Evolutionary conservation across 2,329 filamentous ascomycete species (phyloP).

Genomic region (Lasiodiplodia sp.): DNA sequence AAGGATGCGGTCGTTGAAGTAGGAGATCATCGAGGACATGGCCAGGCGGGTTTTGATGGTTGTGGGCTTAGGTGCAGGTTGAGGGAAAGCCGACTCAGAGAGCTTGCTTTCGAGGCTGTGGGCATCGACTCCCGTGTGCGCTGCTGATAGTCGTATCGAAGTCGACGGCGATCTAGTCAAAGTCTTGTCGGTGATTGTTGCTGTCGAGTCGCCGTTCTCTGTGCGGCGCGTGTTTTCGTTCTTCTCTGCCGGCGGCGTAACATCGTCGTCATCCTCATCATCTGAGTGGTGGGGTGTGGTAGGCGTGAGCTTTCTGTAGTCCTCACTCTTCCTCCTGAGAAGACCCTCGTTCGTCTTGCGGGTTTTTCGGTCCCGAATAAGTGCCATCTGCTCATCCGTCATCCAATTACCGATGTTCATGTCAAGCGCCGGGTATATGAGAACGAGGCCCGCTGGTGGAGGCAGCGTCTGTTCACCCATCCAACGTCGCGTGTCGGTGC

Average conservation of each 20-base stretch:
- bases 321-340: slow-evolving; percentile 82
- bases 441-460: slow-evolving; percentile 81
- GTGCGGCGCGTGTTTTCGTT: background rate
- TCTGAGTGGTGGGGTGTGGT: slow-evolving; percentile 84
- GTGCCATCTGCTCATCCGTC: slow-evolving; percentile 95
- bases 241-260: slow-evolving; percentile 34
- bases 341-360: slow-evolving; percentile 81
- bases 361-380: slow-evolving; percentile 84
- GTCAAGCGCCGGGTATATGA: slow-evolving; percentile 89
- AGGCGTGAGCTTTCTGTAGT: slow-evolving; percentile 81
- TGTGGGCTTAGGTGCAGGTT: slow-evolving; percentile 49
- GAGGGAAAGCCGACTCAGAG: slow-evolving; percentile 3
- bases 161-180: slow-evolving; percentile 33
- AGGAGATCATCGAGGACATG: slow-evolving; percentile 96
- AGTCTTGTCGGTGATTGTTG: slow-evolving; percentile 35
- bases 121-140: slow-evolving; percentile 46
- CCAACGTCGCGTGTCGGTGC: slow-evolving; percentile 63
- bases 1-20: slow-evolving; percentile 94
- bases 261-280: slow-evolving; percentile 66
- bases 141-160: slow-evolving; percentile 48
- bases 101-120: slow-evolving; percentile 36
- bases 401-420: slow-evolving; percentile 99
- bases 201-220: slow-evolving; percentile 30
- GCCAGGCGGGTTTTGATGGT: slow-evolving; percentile 83
- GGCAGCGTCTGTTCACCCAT: slow-evolving; percentile 65